Evolutionary conservation across 1,284 basidiomycete species (phyloP), one percentile per base, ranked within the genome.

Genomic region (Irpex sp.): DNA sequence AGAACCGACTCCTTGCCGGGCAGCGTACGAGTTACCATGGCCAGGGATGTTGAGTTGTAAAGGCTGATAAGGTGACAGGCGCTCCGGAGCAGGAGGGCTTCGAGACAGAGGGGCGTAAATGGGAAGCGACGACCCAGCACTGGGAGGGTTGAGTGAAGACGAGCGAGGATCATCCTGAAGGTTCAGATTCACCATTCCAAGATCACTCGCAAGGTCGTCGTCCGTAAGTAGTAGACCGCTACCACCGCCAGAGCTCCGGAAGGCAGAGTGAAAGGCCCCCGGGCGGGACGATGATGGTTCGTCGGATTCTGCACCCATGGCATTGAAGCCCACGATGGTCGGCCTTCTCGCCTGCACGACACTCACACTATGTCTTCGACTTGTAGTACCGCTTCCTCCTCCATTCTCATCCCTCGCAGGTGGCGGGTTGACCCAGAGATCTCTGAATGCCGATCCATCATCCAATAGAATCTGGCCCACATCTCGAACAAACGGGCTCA

Each of bases 291-390:
- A 72, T 73, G 55, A 84, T 82, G 34, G 71, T 73, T 11, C 81
- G 13, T 65, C 64, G 17, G 40, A 13, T 19, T 65, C 64, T 8
- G 57, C 38, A n/a, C 64, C 83, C 0, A 86, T 83, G 0, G 82
- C 86, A 66, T 85, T 86, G 73, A 93, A 89, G 7, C 87, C 86
- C 21, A 89, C 81, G 64, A 88, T 78, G 62, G 84, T 84, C 3
- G 86, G 86, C 64, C 87, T 77, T 13, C 89, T 81, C 0, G 89
- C 87, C 72, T 89, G 91, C 15, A 94, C 91, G 64, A 95, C 87
- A 63, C 91, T 93, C 66, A 96, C 93, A 65, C 90, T 93, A 70
- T 96, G 94, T 47, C 94, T 79, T 54, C 94, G 80, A 69, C 90
- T 93, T 8, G 93, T 93, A 1, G 91, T 89, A 0, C 93, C 94